phyloP scores from a whole-genome alignment of 148 eudicot genomes.

The Beta vulgaris region DNA sequence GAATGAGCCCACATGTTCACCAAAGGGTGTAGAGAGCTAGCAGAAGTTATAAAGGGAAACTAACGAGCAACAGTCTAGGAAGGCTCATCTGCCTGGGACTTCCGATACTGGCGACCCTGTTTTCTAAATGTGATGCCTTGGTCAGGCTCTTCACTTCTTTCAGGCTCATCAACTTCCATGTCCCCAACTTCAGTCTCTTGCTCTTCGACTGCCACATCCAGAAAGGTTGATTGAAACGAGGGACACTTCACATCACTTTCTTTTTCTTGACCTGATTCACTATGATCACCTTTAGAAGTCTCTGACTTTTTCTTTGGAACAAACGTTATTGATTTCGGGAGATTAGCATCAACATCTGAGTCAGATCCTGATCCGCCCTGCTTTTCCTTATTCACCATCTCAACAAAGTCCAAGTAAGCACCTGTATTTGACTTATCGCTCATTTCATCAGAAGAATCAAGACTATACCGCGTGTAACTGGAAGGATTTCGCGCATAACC shows the following conservation, averaged over 20 bases:
- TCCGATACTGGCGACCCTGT: conserved; percentile 39
- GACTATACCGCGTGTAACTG: conserved; percentile 42
- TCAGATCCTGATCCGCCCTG: conserved; percentile 11
- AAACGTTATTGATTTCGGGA: conserved; percentile 35
- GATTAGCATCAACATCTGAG: conserved; percentile 16
- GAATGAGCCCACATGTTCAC: not conserved
- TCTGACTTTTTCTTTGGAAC: conserved; percentile 44
- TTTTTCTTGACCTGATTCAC: conserved; percentile 11
- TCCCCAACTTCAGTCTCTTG: conserved; percentile 27
- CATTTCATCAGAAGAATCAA: conserved; percentile 36
- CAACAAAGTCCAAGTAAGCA: conserved; percentile 29
- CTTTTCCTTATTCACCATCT: conserved; percentile 24
- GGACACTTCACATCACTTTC: conserved; percentile 23
- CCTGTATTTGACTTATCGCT: conserved; percentile 25
- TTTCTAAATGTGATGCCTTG: conserved; percentile 15
- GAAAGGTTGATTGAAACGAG: conserved; percentile 17
- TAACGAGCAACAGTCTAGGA: conserved; percentile 12
- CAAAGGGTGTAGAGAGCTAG: not conserved
- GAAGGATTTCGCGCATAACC: conserved; percentile 49
- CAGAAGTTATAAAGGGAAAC: no score
- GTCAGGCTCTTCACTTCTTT: conserved; percentile 18
- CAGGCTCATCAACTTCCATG: conserved; percentile 36
- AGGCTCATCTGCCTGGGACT: conserved; percentile 35
- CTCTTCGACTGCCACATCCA: conserved; percentile 29
- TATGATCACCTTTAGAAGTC: conserved; percentile 11